Percentiles rank a stretch among this genome's conserved stretches.
Evolutionary conservation across 208 protist species (phyloP).

Genomic region (Leishmania tropica): DNA sequence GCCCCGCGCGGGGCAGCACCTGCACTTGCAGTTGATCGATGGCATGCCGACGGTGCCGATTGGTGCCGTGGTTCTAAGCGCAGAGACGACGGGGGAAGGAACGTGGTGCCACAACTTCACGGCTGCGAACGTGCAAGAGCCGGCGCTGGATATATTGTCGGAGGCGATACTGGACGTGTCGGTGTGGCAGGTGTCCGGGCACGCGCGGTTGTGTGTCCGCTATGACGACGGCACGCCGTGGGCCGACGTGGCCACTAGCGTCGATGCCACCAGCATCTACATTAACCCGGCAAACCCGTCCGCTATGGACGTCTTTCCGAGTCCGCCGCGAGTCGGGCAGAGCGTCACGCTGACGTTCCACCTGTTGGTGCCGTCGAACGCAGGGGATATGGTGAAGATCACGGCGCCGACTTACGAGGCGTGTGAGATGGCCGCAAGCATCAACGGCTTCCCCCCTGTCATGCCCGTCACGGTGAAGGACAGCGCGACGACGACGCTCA

Average conservation of each 20-base stretch:
- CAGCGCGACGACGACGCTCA: constrained; percentile 41
- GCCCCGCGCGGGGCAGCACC: constrained; percentile 78
- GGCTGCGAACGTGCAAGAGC: constrained; percentile 47
- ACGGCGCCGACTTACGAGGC: constrained; percentile 31
- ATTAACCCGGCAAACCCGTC: constrained; percentile 64
- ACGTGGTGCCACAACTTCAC: constrained; percentile 94
- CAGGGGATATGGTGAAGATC: constrained; percentile 63
- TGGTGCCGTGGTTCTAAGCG: constrained; percentile 49
- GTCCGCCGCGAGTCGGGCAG: constrained; percentile 85
- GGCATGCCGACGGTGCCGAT: constrained; percentile 9
- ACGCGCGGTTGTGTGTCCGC: constrained; percentile 64
- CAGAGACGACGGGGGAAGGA: constrained; percentile 29
- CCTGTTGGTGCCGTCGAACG: constrained; percentile 46
- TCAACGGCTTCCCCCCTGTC: constrained; percentile 39
- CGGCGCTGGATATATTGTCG: constrained; percentile 45
- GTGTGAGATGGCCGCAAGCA: constrained; percentile 48
- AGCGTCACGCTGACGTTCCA: constrained; percentile 82
- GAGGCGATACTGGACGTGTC: constrained; percentile 56
- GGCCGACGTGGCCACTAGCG: constrained; percentile 61
- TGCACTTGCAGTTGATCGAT: constrained; percentile 54
- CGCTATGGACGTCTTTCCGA: constrained; percentile 62
- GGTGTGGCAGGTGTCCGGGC: constrained; percentile 67
- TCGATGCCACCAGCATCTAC: constrained; percentile 34
- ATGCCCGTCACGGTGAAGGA: constrained; percentile 57
- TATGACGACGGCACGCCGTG: constrained; percentile 39